A percentile compares a stretch with the other conserved stretches of the same genome.
Conservation (phyloP, 495 filamentous ascomycete genomes). For the Aspergillus leporis region DNA sequence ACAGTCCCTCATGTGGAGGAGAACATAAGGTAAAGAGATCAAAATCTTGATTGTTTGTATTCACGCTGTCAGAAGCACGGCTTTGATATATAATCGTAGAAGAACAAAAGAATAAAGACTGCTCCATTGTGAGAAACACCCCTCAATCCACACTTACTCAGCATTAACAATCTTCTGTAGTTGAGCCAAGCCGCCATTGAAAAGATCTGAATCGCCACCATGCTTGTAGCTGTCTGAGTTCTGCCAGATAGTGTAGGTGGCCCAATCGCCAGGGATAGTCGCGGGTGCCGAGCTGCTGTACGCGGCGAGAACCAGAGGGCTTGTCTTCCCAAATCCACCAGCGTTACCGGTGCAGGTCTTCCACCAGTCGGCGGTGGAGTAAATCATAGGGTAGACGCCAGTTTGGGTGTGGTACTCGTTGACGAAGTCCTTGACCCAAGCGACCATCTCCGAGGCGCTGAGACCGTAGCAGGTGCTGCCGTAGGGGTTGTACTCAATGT, state of each 20-base stretch:
- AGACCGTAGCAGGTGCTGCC: slow-evolving; percentile 50
- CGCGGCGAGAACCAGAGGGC: slow-evolving; percentile 55
- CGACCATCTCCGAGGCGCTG: slow-evolving; percentile 45
- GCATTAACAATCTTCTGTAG: slow-evolving; percentile 31
- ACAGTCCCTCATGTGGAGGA: too few species aligned
- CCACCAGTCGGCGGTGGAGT: slow-evolving; percentile 60
- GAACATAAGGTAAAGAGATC: too few species aligned
- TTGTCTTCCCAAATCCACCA: slow-evolving; percentile 41
- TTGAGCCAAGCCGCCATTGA: slow-evolving; percentile 43
- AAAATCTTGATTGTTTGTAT: too few species aligned
- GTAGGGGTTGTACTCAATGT: slow-evolving; percentile 51
- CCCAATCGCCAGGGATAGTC: slow-evolving; percentile 56
- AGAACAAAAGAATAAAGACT: not conserved
- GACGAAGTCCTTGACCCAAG: slow-evolving; percentile 59
- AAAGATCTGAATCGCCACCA: slow-evolving; percentile 54
- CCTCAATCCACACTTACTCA: slow-evolving; percentile 8
- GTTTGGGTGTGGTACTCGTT: slow-evolving; percentile 49
- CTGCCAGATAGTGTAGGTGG: slow-evolving; percentile 59
- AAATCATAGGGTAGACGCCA: slow-evolving; percentile 55
- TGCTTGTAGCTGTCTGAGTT: slow-evolving; percentile 42
- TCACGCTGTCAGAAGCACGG: not conserved
- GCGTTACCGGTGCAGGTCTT: slow-evolving; percentile 54
- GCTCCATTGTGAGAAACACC: not conserved
- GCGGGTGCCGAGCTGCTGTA: slow-evolving; percentile 41
- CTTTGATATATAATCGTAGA: not conserved